These are phyloP conservation scores for Stenogyne calaminthoides DNA, from an alignment of 305 asterid species.

Conservation along the genomic window DNA sequence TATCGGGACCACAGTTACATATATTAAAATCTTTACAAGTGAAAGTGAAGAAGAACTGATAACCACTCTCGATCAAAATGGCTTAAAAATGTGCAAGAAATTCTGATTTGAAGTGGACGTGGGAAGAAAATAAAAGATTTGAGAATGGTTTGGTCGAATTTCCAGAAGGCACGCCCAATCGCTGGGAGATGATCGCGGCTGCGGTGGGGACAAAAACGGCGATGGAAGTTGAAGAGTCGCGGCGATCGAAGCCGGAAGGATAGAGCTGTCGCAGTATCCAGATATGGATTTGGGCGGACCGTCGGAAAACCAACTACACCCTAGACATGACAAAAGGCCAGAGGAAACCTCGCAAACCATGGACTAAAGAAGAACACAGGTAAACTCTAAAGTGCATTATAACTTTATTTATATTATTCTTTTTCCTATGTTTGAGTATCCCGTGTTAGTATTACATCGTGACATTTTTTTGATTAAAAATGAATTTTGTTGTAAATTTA, in stretches of 20 bases:
- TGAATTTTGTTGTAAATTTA: no score
- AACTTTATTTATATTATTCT: background rate
- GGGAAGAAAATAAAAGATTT: conserved; percentile 48
- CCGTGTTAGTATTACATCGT: no score
- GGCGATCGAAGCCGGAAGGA: conserved; percentile 46
- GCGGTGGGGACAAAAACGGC: conserved; percentile 42
- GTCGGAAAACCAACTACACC: conserved; percentile 27
- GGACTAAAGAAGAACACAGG: conserved; percentile 61
- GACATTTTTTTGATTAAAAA: no score
- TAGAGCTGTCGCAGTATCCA: conserved; percentile 13
- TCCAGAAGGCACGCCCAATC: conserved; percentile 32
- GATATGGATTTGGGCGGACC: conserved; percentile 15
- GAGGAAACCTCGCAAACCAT: conserved; percentile 45
- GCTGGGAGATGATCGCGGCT: conserved; percentile 46
- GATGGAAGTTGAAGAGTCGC: conserved; percentile 36
- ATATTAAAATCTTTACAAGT: background rate
- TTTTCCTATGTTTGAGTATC: background rate
- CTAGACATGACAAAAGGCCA: conserved; percentile 35
- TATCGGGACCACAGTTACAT: background rate
- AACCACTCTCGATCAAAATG: conserved; percentile 17
- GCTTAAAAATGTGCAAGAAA: background rate
- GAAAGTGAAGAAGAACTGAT: background rate
- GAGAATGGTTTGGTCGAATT: conserved; percentile 37
- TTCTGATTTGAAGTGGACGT: conserved; percentile 36
- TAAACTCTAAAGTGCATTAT: background rate